Evolutionary conservation across 352 stramenopile genomes (phyloP).

Genomic region (Detonula confervacea): DNA sequence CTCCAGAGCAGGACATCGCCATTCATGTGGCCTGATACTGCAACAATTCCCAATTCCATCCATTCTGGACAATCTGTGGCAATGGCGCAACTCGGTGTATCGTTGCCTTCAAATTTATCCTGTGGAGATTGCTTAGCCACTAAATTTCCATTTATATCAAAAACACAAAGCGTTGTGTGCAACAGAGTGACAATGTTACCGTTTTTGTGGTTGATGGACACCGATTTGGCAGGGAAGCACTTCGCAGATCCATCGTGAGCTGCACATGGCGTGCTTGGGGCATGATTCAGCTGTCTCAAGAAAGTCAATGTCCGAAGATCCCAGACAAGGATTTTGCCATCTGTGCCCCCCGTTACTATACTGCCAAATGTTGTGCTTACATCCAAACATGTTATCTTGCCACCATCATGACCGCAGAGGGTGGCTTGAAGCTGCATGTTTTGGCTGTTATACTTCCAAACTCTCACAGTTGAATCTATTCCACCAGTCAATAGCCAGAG

Average conservation of each 20-base stretch:
- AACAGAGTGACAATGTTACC: constrained; percentile 84
- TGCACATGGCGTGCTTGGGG: constrained; percentile 26
- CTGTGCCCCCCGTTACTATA: constrained; percentile 81
- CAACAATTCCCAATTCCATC: constrained; percentile 83
- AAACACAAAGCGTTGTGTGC: constrained; percentile 77
- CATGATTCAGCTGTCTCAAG: constrained; percentile 73
- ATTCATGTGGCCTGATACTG: constrained; percentile 84
- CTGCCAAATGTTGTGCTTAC: constrained; percentile 81
- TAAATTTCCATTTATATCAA: constrained; percentile 85
- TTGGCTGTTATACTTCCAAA: constrained; percentile 84
- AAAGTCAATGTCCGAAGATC: constrained; percentile 85
- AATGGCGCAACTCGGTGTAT: constrained; percentile 72
- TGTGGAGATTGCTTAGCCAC: constrained; percentile 64
- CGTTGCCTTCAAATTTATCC: constrained; percentile 55
- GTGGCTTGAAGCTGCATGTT: constrained; percentile 80
- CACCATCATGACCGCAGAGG: constrained; percentile 83
- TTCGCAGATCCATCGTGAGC: constrained; percentile 39
- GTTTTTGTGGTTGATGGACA: constrained; percentile 86
- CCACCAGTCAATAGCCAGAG: constrained; percentile 82
- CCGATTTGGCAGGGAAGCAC: constrained; percentile 61
- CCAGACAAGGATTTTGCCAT: constrained; percentile 86
- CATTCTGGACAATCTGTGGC: constrained; percentile 85
- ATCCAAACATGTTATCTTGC: constrained; percentile 82
- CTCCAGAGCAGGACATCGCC: constrained; percentile 84
- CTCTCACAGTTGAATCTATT: constrained; percentile 83